These are phyloP conservation scores for Nakazawaea peltata DNA, from an alignment of 805 yeast genomes.

Conservation along the genomic window DNA sequence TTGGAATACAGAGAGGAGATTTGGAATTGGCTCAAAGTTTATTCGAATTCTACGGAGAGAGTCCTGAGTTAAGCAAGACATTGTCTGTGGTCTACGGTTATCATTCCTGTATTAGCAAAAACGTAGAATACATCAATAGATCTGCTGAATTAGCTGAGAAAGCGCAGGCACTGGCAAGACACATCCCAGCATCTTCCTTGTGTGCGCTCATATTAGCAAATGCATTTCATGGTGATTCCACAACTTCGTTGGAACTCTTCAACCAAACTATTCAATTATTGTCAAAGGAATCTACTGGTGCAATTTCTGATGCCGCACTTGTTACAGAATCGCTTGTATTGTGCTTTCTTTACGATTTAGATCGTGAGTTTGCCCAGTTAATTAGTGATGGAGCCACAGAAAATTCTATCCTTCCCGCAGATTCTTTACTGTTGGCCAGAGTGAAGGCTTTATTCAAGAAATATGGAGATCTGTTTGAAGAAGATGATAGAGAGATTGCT, in stretches of 20 bases:
- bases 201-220: too few relatives aligned
- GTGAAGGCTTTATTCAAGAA: conserved; percentile 18
- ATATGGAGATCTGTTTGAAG: conserved; percentile 22
- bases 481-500: conserved; percentile 10
- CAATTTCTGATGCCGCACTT: conserved; percentile 5
- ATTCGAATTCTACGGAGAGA: conserved; percentile 17
- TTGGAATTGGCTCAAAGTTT: conserved; percentile 15
- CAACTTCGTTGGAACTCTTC: conserved; percentile 23
- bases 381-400: conserved; percentile 21
- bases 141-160: too few relatives aligned
- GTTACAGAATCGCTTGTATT: conserved; percentile 19
- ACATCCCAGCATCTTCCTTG: too few relatives aligned
- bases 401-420: conserved; percentile 16
- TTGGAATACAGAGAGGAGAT: conserved; percentile 11
- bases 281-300: background rate
- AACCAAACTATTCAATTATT: conserved; percentile 18
- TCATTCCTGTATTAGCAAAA: conserved; percentile 14
- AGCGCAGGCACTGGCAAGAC: too few relatives aligned
- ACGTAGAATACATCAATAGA: conserved; percentile 11
- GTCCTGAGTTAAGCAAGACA: conserved; percentile 13
- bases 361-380: conserved; percentile 23
- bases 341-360: conserved; percentile 16
- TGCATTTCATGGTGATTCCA: conserved; percentile 21
- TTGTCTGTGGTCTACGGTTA: conserved; percentile 18
- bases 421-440: conserved; percentile 13